Evolutionary conservation across 164 flowering plant genomes (phyloP).

Genomic region (Kalanchoe fedtschenkoi): DNA sequence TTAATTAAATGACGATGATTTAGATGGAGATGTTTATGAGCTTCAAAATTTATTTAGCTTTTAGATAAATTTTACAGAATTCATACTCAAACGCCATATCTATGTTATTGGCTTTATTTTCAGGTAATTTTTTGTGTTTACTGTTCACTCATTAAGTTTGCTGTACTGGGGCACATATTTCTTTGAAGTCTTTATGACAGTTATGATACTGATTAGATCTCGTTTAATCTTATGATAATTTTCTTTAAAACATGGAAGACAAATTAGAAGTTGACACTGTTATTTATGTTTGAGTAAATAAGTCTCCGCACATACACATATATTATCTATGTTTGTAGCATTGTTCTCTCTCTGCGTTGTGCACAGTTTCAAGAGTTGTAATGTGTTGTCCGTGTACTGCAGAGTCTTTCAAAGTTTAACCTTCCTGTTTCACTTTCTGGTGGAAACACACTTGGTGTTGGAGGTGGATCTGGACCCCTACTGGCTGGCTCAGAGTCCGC

Average conservation of each 20-base stretch:
- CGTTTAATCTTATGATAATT: not conserved
- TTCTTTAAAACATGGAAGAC: not conserved
- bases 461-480: constrained; percentile 44
- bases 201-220: not conserved
- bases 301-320: not conserved
- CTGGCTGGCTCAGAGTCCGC: constrained; percentile 39
- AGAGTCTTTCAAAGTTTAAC: constrained; percentile 96
- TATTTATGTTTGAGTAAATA: not conserved
- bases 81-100: not conserved
- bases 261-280: not conserved
- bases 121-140: too few species aligned
- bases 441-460: constrained; percentile 34
- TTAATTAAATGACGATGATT: too few species aligned
- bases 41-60: not conserved
- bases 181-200: not conserved
- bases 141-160: too few species aligned
- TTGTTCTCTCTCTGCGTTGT: not conserved
- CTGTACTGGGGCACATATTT: not conserved
- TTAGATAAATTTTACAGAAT: not conserved
- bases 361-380: not conserved
- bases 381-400: constrained; percentile 17
- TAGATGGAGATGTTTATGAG: not conserved
- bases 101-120: too few species aligned
- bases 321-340: not conserved
- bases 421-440: constrained; percentile 85